Evolutionary conservation across 2,329 filamentous ascomycete species (phyloP), one percentile per base, ranked within the genome.

Genomic region (Macrophomina tecta): DNA sequence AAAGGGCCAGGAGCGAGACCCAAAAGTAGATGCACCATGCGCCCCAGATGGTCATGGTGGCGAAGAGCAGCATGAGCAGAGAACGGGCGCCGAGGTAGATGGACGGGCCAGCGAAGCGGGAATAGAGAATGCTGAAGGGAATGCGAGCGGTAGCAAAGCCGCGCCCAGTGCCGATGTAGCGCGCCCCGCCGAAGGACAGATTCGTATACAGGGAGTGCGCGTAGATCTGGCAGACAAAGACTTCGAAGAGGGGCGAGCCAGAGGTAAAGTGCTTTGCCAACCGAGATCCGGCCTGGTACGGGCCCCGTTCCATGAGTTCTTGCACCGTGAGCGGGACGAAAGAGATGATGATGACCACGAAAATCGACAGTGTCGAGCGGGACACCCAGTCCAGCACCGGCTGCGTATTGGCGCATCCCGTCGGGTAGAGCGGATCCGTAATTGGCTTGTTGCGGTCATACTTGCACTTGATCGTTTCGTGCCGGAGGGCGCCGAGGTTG

Each of bases 151-250:
- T 99, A 14, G 95, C 95, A 75, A 99, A 99, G 79, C 95, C 95
- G 93, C 95, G 94, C 76, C 95, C 95, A 56, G 95, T 99, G 87
- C 94, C 95, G 73, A 99, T 99, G 79, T 99, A 99, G 73, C 95
- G 90, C 69, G 95, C 95, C 82, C 95, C 95, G 78, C 95, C 95
- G 76, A 97, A 99, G 0, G 95, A 92, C 78, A 99, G 83, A 84
- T 99, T 92, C 77, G 96, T 91, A 76, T 96, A 92, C 46, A 99
- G 90, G 68, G 95, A 90, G 81, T 97, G 97, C 82, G 95, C 93
- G 77, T 99, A 99, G 76, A 99, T 98, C 81, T 98, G 95, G 79
- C 92, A 97, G 70, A 98, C 94, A 77, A 99, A 99, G 69, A 99
- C 94, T 82, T 99, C 95, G 81, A 99, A 99, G 80, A 99, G 90